Conservation (phyloP, 768 basidiomycete species). For the Phaeolepiota aurea region DNA sequence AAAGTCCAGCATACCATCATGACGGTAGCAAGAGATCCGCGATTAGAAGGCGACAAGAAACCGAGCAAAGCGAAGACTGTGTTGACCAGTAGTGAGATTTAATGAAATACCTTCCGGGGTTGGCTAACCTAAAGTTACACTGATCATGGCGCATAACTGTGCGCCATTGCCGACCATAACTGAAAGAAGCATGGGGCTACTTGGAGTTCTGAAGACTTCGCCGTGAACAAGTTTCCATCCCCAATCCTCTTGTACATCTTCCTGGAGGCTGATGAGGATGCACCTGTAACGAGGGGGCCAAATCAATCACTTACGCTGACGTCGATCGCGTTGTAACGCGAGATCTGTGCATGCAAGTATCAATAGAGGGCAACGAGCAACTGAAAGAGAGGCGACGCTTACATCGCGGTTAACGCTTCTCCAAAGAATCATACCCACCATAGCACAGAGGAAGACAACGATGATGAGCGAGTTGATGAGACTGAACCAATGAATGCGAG, state of each 20-base stretch:
- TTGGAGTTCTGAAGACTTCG: conserved; percentile 87
- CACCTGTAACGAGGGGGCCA: background rate
- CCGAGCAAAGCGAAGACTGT: conserved; percentile 87
- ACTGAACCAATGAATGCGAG: conserved; percentile 94
- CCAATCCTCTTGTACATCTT: conserved; percentile 96
- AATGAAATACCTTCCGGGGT: no score
- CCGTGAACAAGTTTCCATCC: conserved; percentile 98
- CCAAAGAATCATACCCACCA: conserved; percentile 89
- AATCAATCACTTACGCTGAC: conserved; percentile 50
- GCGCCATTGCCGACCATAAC: conserved; percentile 87
- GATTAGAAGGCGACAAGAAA: conserved; percentile 92
- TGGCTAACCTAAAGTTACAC: conserved; percentile 71
- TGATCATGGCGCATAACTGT: conserved; percentile 81
- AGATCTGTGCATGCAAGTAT: conserved; percentile 42
- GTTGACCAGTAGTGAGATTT: background rate
- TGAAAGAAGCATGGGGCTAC: conserved; percentile 67
- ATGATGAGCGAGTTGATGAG: conserved; percentile 90
- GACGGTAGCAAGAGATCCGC: conserved; percentile 88
- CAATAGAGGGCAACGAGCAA: background rate
- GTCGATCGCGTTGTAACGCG: conserved; percentile 92
- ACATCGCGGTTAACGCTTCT: conserved; percentile 88
- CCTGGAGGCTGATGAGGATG: conserved; percentile 33
- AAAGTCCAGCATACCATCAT: conserved; percentile 94
- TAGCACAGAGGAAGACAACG: conserved; percentile 81
- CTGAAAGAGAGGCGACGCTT: conserved; percentile 15